Conservation (phyloP, 2,329 filamentous ascomycete species). For the Colletotrichum phormii region DNA sequence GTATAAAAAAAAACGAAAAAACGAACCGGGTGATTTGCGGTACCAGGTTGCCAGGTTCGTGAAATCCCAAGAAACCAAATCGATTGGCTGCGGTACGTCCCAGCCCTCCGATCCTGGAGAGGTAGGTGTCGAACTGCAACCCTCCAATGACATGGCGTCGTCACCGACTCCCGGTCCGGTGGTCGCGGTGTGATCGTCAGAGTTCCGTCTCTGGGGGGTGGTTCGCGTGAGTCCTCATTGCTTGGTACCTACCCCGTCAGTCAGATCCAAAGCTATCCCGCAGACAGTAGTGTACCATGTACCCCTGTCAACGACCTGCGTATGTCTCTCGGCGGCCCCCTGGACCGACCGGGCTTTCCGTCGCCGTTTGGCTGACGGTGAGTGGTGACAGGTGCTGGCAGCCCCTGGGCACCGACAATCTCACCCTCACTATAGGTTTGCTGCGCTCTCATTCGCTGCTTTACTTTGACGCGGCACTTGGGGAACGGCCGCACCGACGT, state of each 20-base stretch:
- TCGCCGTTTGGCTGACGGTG: conserved; percentile 33
- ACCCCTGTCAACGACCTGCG: conserved; percentile 1
- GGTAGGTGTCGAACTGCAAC: background rate
- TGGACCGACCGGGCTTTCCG: conserved; percentile 32
- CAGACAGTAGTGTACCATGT: background rate
- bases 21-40: conserved; percentile 5
- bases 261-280: too few relatives aligned
- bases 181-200: conserved; percentile 24
- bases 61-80: background rate
- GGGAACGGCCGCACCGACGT: conserved; percentile 22
- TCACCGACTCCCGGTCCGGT: conserved; percentile 21
- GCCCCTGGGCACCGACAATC: conserved; percentile 9
- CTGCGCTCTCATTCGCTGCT: conserved; percentile 33
- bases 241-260: too few relatives aligned
- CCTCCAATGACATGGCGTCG: conserved; percentile 29
- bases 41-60: background rate
- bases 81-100: conserved; percentile 31
- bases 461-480: conserved; percentile 25
- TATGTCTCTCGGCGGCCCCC: conserved; percentile 14
- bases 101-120: background rate
- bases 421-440: background rate
- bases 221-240: background rate
- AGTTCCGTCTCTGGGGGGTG: conserved; percentile 1
- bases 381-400: conserved; percentile 7
- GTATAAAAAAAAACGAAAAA: background rate